Evolutionary conservation across 805 yeast genomes (phyloP), one percentile per base, ranked within the genome.

Genomic region (Debaryomyces maramus): DNA sequence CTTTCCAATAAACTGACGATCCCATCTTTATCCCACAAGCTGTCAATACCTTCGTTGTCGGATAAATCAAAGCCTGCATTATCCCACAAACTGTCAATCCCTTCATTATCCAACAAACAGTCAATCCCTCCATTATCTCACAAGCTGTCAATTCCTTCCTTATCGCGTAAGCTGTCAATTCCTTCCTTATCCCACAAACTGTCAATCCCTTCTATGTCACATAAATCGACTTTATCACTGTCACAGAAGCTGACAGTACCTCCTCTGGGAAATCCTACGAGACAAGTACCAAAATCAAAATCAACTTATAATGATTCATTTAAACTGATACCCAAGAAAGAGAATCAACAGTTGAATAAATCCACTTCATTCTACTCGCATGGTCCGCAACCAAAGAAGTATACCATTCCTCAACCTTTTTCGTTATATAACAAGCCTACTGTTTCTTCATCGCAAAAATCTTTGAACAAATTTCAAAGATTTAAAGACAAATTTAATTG

Each of bases 361-460:
- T 24, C 28, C 7, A 24, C 11, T 24, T 24, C 28, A 13, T n/a
- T 15, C 11, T 7, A 24, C 13, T 15, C 13, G 6, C 11, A 10
- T 24, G 28, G 2, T 22, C 26, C 11, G 13, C 28, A 24, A 24
- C 28, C 28, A 7, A 24, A 24, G 13, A 33, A 33, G 17, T 28
- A 38, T 42, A 63, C 67, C 1, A 43, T 55, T 6, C 65, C 66
- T 8, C 49, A 58, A 35, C 65, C 66, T 15, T 57, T 56, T 40
- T 50, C 61, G 9, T 43, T 58, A 19, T 63, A 61, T 41, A 55
- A 61, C 45, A 60, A 62, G 46, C 75, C 75, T 2, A 70, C 75
- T 7, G 56, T 70, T 3, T 65, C 73, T 6, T 63, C 70, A 32
- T 60, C 67, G 3, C 70, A 65, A 40, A 66, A 66, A 45, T 56